These are phyloP conservation scores for Dichotomocladium elegans DNA, from an alignment of 371 early-diverging fungal genomes.

Conservation along the genomic window DNA sequence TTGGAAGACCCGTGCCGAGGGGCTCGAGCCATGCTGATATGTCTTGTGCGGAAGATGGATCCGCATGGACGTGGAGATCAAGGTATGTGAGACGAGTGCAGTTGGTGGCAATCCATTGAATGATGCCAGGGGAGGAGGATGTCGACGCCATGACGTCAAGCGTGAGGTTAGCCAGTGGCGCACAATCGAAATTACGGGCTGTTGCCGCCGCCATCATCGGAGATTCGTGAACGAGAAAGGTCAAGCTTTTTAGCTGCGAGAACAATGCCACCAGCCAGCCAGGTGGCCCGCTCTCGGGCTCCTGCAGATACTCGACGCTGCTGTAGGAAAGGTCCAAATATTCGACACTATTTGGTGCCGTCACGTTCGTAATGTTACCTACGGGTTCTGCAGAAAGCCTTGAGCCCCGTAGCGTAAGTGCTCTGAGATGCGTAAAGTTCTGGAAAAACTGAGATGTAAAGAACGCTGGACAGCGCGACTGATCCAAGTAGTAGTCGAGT, in stretches of 20 bases:
- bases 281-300: no score
- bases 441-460: background rate
- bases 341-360: background rate
- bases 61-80: background rate
- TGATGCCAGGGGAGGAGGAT: background rate
- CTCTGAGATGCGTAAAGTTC: background rate
- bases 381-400: background rate
- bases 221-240: background rate
- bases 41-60: background rate
- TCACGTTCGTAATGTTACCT: background rate
- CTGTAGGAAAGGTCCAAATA: slow-evolving; percentile 8
- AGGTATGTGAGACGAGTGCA: slow-evolving; percentile 1
- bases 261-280: background rate
- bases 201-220: background rate
- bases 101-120: background rate
- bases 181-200: background rate
- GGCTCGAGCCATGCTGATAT: background rate
- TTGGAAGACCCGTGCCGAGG: background rate
- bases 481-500: slow-evolving; percentile 6
- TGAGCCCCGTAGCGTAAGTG: slow-evolving; percentile 4
- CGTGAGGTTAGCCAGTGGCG: background rate
- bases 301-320: background rate
- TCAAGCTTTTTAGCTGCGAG: background rate
- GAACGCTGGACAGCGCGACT: background rate
- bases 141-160: background rate